Evolutionary conservation across 2,329 filamentous ascomycete genomes (phyloP).

Genomic region (Fusarium foetens): DNA sequence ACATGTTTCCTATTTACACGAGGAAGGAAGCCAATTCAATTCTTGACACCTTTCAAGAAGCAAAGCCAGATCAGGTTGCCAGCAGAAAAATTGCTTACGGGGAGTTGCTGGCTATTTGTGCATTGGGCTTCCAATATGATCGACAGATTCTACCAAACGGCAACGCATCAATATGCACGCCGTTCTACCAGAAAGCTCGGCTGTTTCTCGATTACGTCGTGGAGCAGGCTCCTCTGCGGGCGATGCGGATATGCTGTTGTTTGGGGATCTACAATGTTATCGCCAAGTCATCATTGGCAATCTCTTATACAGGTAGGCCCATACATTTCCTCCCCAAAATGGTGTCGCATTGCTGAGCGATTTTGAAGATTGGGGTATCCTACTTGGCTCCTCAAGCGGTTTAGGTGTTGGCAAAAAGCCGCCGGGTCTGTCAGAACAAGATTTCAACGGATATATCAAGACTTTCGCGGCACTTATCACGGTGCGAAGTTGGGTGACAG

Average conservation of each 20-base stretch:
- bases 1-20: not conserved
- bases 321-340: too few species aligned
- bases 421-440: rapidly evolving
- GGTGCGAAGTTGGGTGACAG: not conserved
- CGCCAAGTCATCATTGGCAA: not conserved
- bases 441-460: rapidly evolving
- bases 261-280: not conserved
- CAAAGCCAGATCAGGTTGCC: rapidly evolving
- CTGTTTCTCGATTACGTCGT: not conserved
- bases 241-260: not conserved
- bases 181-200: not conserved
- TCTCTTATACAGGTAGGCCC: not conserved
- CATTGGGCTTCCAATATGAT: not conserved
- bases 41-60: rapidly evolving
- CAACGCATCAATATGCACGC: rapidly evolving
- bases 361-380: not conserved
- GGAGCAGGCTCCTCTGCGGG: not conserved
- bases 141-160: not conserved
- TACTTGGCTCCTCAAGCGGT: not conserved
- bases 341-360: not conserved
- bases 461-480: not conserved
- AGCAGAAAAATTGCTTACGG: not conserved
- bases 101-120: not conserved
- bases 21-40: not conserved
- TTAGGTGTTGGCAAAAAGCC: rapidly evolving